phyloP scores from a whole-genome alignment of 208 protist genomes.

The Trypanosoma theileri region DNA sequence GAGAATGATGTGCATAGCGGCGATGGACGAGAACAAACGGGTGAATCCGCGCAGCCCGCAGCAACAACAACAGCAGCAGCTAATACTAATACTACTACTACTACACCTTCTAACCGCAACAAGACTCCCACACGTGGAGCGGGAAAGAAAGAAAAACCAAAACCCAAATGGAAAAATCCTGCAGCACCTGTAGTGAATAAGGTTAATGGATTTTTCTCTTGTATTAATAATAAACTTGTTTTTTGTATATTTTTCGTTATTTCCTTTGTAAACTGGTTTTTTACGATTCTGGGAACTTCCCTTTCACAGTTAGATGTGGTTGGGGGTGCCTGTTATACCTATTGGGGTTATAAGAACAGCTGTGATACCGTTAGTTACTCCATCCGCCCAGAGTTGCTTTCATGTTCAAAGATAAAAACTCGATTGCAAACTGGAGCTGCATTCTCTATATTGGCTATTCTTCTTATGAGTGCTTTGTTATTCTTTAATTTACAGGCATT shows the following conservation, averaged over 20 bases:
- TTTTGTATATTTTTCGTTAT: slow-evolving; percentile 52
- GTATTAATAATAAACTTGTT: slow-evolving; percentile 20
- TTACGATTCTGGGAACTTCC: slow-evolving; percentile 51
- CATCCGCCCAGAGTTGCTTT: slow-evolving; percentile 33
- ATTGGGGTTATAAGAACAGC: slow-evolving; percentile 71
- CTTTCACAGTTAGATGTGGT: slow-evolving; percentile 74
- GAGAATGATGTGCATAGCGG: too few species aligned
- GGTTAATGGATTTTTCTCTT: slow-evolving; percentile 16
- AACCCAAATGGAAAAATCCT: not conserved
- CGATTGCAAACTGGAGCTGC: slow-evolving; percentile 56
- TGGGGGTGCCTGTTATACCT: slow-evolving; percentile 76
- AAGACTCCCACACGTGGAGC: too few species aligned
- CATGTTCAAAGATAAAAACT: slow-evolving; percentile 28
- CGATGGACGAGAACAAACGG: too few species aligned
- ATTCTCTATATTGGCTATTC: slow-evolving; percentile 74
- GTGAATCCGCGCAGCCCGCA: too few species aligned
- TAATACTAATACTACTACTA: too few species aligned
- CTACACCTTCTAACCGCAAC: too few species aligned
- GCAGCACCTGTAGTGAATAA: slow-evolving; percentile 13
- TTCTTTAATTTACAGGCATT: slow-evolving; percentile 26
- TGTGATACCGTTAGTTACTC: slow-evolving; percentile 77
- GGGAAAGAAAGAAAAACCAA: too few species aligned
- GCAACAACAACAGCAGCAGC: too few species aligned
- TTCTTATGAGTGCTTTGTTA: slow-evolving; percentile 32
- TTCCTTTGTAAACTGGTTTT: slow-evolving; percentile 48